Evolutionary conservation across 2,329 filamentous ascomycete species (phyloP), one percentile per base, ranked within the genome.

Genomic region (Paraphaeosphaeria minitans): DNA sequence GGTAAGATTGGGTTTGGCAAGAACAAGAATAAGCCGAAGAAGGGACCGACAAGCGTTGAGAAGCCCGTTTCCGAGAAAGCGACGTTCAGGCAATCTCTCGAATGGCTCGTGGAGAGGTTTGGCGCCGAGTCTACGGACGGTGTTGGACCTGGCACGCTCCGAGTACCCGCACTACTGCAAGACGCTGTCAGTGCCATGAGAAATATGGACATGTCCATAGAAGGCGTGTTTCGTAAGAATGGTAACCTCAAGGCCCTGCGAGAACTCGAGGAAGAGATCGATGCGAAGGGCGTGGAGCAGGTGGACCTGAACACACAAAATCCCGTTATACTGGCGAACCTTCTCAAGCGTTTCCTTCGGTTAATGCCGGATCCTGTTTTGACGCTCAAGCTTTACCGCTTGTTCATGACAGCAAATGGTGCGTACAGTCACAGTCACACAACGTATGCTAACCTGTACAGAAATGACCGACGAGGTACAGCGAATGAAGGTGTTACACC

Each of bases 171-270:
- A n/a, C 83, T 99, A 53, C 85, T 99, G n/a, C 94, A 98, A 71
- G 94, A 97, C 74, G 89, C 94, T 50, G 89, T 99, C 39, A 90
- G 91, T 4, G 93, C 93, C 13, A 97, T 99, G 92, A 89, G 93
- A 68, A 95, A 94, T 78, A 98, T 99, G 92, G 95, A 99, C 76
- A 93, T 99, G 81, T 98, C 94, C 1, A 92, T 99, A 1, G 95
- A 99, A 77, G 95, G 95, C 69, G 93, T 99, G 22, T 99, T 99
- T 86, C 89, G 95, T 68, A 99, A 99, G 84, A 99, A 98, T 71
- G 95, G 95, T 68, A 99, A 98, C 77, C 97, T 99, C 80, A 94
- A 95, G 77, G 91, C 93, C 66, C 83, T 97, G 46, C 92, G 91
- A 67, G 93, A 97, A 61, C 83, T 96, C 7, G 89, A 92, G 41